Percentiles rank a stretch among this genome's conserved stretches.
These are phyloP conservation scores for Cladosporium sp. DNA, from an alignment of 2,329 filamentous ascomycete species.

Conservation along the genomic window DNA sequence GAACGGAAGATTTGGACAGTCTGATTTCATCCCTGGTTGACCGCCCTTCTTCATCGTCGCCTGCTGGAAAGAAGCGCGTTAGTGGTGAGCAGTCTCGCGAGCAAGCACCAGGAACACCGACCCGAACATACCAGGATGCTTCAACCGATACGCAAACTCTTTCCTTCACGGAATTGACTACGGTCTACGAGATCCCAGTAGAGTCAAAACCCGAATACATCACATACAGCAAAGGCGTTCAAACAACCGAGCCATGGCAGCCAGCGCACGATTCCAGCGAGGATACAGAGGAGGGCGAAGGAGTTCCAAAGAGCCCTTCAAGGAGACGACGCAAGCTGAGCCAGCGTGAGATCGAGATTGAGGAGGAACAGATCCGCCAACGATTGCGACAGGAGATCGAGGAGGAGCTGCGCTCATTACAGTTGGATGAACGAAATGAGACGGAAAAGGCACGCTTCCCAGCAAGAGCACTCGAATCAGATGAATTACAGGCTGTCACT, in stretches of 20 bases:
- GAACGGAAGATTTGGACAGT: slow-evolving; percentile 69
- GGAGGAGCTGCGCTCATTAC: slow-evolving; percentile 76
- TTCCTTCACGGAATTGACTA: slow-evolving; percentile 67
- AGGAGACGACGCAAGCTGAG: slow-evolving; percentile 68
- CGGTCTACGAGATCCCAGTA: slow-evolving; percentile 75
- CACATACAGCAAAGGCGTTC: slow-evolving; percentile 95
- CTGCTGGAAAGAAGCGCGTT: slow-evolving; percentile 24
- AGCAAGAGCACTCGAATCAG: slow-evolving; percentile 70
- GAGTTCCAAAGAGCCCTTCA: slow-evolving; percentile 45
- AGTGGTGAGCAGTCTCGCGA: slow-evolving; percentile 24
- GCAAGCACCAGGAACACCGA: slow-evolving; percentile 26
- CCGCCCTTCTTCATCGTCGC: slow-evolving; percentile 43
- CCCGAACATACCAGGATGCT: slow-evolving; percentile 24
- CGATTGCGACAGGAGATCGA: slow-evolving; percentile 86
- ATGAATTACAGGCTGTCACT: slow-evolving; percentile 86
- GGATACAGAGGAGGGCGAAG: slow-evolving; percentile 61
- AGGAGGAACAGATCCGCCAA: slow-evolving; percentile 83
- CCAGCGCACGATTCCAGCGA: slow-evolving; percentile 52
- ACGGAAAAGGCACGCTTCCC: slow-evolving; percentile 60
- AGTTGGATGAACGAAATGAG: slow-evolving; percentile 45
- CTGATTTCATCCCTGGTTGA: slow-evolving; percentile 81
- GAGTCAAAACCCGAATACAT: slow-evolving; percentile 67
- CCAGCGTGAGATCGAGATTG: slow-evolving; percentile 66
- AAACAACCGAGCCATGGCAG: slow-evolving; percentile 75
- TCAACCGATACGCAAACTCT: slow-evolving; percentile 63